Evolutionary conservation across 2,329 filamentous ascomycete species (phyloP), one percentile per base, ranked within the genome.

Genomic region (Colletotrichum eleusines): DNA sequence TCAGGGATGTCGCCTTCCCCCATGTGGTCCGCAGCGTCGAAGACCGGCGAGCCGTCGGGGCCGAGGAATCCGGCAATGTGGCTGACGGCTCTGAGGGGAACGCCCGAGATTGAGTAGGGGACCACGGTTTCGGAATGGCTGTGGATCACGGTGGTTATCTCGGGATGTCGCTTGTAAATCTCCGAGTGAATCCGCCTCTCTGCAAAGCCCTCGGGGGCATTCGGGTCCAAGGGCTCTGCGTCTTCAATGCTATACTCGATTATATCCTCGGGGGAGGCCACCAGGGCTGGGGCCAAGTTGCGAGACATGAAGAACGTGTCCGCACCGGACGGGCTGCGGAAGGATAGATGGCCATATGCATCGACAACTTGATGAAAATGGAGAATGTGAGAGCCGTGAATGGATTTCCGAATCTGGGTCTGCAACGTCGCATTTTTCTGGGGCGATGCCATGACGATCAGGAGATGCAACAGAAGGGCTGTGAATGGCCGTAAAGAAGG

Each of bases 331-430:
- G 86, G 86, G 66, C 86, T 83, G 7, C 87, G 81, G 26, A 87
- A 79, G 2, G 86, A 87, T 16, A 89, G 79, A 73, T 89, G 87
- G 23, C 87, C 86, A 74, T 85, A 89, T 0, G 84, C 86, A 68
- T 88, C 87, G 44, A 89, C 75, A 9, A 88, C 80, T 57, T 79
- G 79, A 59, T 88, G 79, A 66, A 84, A 75, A 75, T 88, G 84
- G 1, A 89, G 83, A 61, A 88, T 88, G 74, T 87, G 86, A 69
- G 80, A 81, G 46, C 83, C 85, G 5, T 80, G 80, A 28, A 87
- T 83, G 42, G 86, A 73, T 31, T 73, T 75, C 12, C 73, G 55
- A 31, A 33, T 42, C n/a, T 51, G 33, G 6, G 6, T 23, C 2
- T 50, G 60, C 12, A 53, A 23, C 2, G 23, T 35, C 5, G 11